Base-by-base conservation (phyloP, 495 filamentous ascomycete genomes). In the Penicillium atrosanguineum region DNA sequence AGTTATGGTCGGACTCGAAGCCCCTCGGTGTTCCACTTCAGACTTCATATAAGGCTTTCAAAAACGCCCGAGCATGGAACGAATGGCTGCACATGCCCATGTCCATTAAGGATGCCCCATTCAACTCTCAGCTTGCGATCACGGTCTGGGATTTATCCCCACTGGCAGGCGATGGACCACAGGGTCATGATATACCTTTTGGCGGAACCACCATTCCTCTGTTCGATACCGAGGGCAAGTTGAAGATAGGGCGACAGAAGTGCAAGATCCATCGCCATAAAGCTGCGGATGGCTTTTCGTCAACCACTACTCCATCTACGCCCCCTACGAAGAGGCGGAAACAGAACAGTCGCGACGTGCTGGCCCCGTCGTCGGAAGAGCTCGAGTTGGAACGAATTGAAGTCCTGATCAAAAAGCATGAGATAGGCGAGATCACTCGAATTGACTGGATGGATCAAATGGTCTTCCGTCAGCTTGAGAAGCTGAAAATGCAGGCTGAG, bases 61-160 rank as follows among this genome's bases (percentile, higher is more conserved):
- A 90, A 61, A 79, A 76, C 21, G 79, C 83, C 46, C 83, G 95
- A 61, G 80, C 74, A 62, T 99, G 94, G 94, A 92, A 93, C 65
- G 94, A 99, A 73, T 99, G 95, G 95, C 81, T 99, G 25, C 83
- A 84, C 11, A 70, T 99, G 43, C 93, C 95, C 12, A 83, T 96
- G 61, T 80, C 79, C 2, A 91, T 96, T 57, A 85, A 88, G 42
- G 85, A 86, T 44, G 79, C 93, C 4, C 91, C 92, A 19, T 71
- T 87, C 25, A 86, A 85, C 52, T 81, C 90, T 2, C 89, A 90
- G 61, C 79, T 99, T 26, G 94, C 95, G 11, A 89, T 99, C 42
- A 99, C 94, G 11, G 72, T 97, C 48, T 97, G 94, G 95, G 94
- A 99, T 63, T 68, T 97, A 20, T 94, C 90, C 6, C 90, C 92